Evolutionary conservation across 805 yeast species (phyloP).

Genomic region (Lipomyces sp.): DNA sequence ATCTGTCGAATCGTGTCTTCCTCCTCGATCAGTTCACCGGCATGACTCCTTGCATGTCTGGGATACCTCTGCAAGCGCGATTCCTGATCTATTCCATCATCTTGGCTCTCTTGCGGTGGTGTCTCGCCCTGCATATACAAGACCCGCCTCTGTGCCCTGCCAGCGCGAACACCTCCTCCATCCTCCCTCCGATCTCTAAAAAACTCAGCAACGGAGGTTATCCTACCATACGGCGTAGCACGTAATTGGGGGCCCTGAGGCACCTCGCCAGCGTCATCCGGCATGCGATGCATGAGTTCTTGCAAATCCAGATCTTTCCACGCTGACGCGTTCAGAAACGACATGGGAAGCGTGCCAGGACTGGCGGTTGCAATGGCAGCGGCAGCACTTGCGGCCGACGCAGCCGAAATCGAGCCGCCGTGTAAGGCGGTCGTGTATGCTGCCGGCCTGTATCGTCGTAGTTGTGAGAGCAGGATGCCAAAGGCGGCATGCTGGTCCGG

Average conservation of each 20-base stretch:
- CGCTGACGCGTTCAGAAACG: constrained; percentile 35
- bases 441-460: constrained; percentile 34
- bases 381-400: constrained; percentile 36
- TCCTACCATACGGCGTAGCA: constrained; percentile 15
- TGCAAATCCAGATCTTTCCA: constrained; percentile 38
- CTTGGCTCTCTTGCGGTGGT: neutral
- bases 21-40: neutral
- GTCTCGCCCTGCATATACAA: neutral
- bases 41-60: constrained; percentile 10
- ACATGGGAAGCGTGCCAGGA: constrained; percentile 32
- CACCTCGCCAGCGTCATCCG: constrained; percentile 5
- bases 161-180: constrained; percentile 5
- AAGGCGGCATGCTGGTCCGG: constrained; percentile 40
- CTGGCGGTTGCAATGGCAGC: constrained; percentile 35
- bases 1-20: neutral
- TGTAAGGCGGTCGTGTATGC: constrained; percentile 33
- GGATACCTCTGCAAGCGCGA: neutral
- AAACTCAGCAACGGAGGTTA: constrained; percentile 30
- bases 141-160: constrained; percentile 1
- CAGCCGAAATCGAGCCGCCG: constrained; percentile 35
- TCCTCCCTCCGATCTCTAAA: constrained; percentile 32
- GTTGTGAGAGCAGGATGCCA: constrained; percentile 36
- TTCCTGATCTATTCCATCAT: neutral
- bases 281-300: constrained; percentile 22
- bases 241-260: constrained; percentile 4